phyloP scores from a whole-genome alignment of 2,329 filamentous ascomycete species.

The Xylariomycetidae sp. region DNA sequence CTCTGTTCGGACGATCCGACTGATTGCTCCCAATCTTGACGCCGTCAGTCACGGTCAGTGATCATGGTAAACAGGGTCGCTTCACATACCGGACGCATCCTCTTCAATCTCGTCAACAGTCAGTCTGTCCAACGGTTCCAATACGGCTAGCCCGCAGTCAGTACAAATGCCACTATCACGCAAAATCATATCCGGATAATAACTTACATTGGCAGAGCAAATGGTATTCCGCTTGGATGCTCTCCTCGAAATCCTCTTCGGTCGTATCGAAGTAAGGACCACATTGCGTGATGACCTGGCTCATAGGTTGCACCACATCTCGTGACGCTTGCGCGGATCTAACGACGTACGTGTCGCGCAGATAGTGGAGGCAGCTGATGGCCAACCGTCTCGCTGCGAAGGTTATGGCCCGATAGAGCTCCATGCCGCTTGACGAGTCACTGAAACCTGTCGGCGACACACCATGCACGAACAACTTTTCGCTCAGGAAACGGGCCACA shows the following conservation, averaged over 20 bases:
- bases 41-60: conserved; percentile 31
- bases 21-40: conserved; percentile 52
- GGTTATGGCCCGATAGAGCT: conserved; percentile 26
- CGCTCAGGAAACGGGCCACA: conserved; percentile 39
- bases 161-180: too few species aligned
- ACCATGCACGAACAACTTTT: conserved; percentile 37
- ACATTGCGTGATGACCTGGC: conserved; percentile 39
- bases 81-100: conserved; percentile 54
- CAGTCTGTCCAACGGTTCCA: conserved; percentile 48
- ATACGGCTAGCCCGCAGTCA: conserved; percentile 35
- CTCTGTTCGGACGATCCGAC: conserved; percentile 50
- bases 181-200: too few species aligned
- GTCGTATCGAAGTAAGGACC: conserved; percentile 33
- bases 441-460: conserved; percentile 21
- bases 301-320: conserved; percentile 37
- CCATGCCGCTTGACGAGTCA: conserved; percentile 26
- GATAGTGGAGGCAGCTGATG: conserved; percentile 39
- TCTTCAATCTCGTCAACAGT: conserved; percentile 55
- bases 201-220: conserved; percentile 34
- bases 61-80: conserved; percentile 32
- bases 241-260: conserved; percentile 28
- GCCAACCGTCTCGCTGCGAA: conserved; percentile 37
- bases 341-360: conserved; percentile 42
- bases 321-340: conserved; percentile 36
- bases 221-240: conserved; percentile 28